Base-by-base conservation (phyloP, 1,139 yeast species). In the Trichomonascaceae sp. region DNA sequence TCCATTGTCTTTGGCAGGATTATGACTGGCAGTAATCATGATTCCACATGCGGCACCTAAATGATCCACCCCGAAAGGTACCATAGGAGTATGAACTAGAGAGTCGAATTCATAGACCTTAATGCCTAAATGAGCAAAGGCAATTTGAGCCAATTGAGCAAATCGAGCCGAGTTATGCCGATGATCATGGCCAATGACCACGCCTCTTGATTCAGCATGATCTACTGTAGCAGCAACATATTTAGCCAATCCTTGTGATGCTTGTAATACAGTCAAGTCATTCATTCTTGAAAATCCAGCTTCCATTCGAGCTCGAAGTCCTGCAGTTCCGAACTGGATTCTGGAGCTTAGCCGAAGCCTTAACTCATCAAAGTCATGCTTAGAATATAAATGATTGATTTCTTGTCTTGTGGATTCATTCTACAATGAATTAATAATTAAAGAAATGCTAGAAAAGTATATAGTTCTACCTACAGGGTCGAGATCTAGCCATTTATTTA, bases 11-110 rank as follows among this genome's bases (percentile, higher is more conserved):
- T 77, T 75, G 13, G 93, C 95, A 0, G 98, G 98, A 65, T 93
- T 93, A 69, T 93, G 99, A 53, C 96, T 87, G 0, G 99, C 98
- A 0, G 99, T 93, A 49, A 93, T 82, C 98, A 93, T 93, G 1
- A 93, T 87, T 39, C 98, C 99, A 51, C 84, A 89, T 0, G 84
- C 74, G 0, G 96, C 90, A 0, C 71, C 62, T 55, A 73, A 76
- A 43, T 74, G 66, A 60, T 86, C 88, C 30, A 93, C 85, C 0
- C 87, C 83, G 70, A 87, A 91, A 1, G 99, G 98, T 1, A 93
- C 98, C 68, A 89, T 70, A 0, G 99, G 99, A 0, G 99, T 93
- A 60, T 90, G 96, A 8, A 85, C 90, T 54, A 87, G 74, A 59
- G 76, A 82, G 9, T 49, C 50, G 19, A 44, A 49, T n/a, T 36